phyloP scores from a whole-genome alignment of 257 asterid species.

The Asclepias syriaca region DNA sequence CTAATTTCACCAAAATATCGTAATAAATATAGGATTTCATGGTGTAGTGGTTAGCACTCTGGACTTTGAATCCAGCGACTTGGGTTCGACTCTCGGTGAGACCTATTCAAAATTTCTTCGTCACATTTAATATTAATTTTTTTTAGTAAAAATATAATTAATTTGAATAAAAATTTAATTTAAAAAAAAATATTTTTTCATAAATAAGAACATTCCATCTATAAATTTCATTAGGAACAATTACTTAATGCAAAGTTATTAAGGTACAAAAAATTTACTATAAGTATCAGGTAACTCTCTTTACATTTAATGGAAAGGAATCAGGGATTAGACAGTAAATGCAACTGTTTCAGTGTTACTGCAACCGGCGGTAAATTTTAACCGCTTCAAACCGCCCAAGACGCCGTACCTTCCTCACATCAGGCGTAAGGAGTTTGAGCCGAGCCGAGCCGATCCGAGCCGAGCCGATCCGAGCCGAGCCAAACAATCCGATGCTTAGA shows the following conservation, averaged over 20 bases:
- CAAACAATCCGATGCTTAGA: background rate
- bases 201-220: too few species aligned
- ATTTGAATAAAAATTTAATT: too few species aligned
- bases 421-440: background rate
- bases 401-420: background rate
- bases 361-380: constrained; percentile 5
- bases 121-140: too few species aligned
- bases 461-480: constrained; percentile 17
- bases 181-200: too few species aligned
- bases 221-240: too few species aligned
- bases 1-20: too few species aligned
- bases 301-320: background rate
- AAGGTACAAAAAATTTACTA: background rate
- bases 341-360: background rate
- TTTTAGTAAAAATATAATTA: too few species aligned
- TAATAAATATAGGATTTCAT: constrained; percentile 18
- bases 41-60: constrained; percentile 99
- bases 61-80: constrained; percentile 99
- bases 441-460: too few species aligned
- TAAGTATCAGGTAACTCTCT: background rate
- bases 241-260: background rate
- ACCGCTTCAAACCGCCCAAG: background rate
- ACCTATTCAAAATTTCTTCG: constrained; percentile 27
- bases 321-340: background rate
- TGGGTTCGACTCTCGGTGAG: constrained; percentile 99